Base-by-base conservation (phyloP, 306 rosid genomes). In the Begonia loranthoides region DNA sequence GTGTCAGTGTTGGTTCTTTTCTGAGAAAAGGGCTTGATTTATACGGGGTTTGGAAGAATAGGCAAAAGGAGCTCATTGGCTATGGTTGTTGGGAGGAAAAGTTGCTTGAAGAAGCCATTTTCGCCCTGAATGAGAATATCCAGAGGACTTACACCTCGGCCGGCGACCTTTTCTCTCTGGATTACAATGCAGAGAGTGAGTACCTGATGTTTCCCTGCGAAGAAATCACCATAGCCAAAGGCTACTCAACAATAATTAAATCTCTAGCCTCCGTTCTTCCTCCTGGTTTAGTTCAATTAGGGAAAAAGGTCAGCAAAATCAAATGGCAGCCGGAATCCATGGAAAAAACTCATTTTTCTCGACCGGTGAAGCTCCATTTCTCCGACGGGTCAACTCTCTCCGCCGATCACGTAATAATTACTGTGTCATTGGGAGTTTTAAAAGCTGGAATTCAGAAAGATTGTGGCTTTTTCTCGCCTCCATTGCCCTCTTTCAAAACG, bases 71-170 rank as follows among this genome's bases (percentile, higher is more conserved):
- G 60, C 54, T 69, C 9, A 59, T 56, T 48, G 84, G 74, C 57
- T 54, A 46, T 76, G 79, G 73, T 8, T 69, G 70, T 13, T 85
- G 97, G 97, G 70, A 41, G 66, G 68, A 70, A 60, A 78, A 52
- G 55, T 59, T 54, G 3, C 66, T 86, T 13, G 80, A 86, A 62
- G 93, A 90, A 51, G 99, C 71, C 6, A 51, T 86, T 46, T 90
- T 90, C 57, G 73, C 79, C 61, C 81, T 76, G 88, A 76, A 76
- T 57, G 94, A 83, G 76, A 82, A 68, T 55, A 80, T 45, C 13
- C 88, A 78, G 62, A 78, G 99, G 79, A 80, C 95, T 28, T 83
- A 86, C 70, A 90, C 95, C 5, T 78, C 99, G 1, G 94, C 99
- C 10, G 87, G 77, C 22, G 94, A 90, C 49, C 73, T 90, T 22